Percentiles rank a stretch among this genome's conserved stretches.
Conservation (phyloP, 2,329 filamentous ascomycete species). For the Chrysosporium keratinophilum region DNA sequence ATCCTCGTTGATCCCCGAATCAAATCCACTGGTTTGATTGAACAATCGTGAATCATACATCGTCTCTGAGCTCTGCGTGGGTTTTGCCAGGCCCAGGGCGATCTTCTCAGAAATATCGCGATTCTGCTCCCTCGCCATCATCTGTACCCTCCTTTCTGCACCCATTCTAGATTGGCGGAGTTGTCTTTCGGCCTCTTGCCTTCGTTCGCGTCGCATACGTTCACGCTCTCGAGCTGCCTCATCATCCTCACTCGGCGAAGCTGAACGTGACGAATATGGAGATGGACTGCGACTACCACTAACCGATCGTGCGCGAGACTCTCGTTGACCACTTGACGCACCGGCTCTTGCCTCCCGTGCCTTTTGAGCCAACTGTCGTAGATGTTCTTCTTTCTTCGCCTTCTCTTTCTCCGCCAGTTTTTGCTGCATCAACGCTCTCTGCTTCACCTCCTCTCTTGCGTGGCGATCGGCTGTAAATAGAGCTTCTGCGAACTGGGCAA, state of each 20-base stretch:
- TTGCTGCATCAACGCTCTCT: conserved; percentile 90
- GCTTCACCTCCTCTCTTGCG: conserved; percentile 87
- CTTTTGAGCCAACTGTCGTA: conserved; percentile 79
- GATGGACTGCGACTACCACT: conserved; percentile 40
- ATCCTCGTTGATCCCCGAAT: conserved; percentile 91
- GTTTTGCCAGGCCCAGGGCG: conserved; percentile 85
- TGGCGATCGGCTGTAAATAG: conserved; percentile 90
- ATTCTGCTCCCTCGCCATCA: conserved; percentile 89
- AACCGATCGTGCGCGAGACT: conserved; percentile 34
- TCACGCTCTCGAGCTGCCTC: conserved; percentile 66
- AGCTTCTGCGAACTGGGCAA: conserved; percentile 89
- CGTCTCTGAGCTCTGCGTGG: conserved; percentile 77
- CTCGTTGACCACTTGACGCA: conserved; percentile 42
- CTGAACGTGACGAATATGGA: conserved; percentile 36
- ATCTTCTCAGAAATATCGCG: conserved; percentile 97
- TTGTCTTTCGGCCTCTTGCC: conserved; percentile 76
- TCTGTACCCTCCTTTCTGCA: conserved; percentile 77
- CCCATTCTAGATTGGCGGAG: conserved; percentile 92
- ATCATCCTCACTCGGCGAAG: conserved; percentile 50
- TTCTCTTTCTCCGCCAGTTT: conserved; percentile 94
- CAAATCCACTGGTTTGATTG: conserved; percentile 86
- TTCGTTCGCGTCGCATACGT: conserved; percentile 63
- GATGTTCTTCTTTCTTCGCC: conserved; percentile 80
- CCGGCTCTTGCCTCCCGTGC: conserved; percentile 69
- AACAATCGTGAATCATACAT: conserved; percentile 98